A percentile compares a stretch with the other conserved stretches of the same genome.
These are phyloP conservation scores for Sutorius eximius DNA, from an alignment of 1,284 basidiomycete species.

Conservation along the genomic window DNA sequence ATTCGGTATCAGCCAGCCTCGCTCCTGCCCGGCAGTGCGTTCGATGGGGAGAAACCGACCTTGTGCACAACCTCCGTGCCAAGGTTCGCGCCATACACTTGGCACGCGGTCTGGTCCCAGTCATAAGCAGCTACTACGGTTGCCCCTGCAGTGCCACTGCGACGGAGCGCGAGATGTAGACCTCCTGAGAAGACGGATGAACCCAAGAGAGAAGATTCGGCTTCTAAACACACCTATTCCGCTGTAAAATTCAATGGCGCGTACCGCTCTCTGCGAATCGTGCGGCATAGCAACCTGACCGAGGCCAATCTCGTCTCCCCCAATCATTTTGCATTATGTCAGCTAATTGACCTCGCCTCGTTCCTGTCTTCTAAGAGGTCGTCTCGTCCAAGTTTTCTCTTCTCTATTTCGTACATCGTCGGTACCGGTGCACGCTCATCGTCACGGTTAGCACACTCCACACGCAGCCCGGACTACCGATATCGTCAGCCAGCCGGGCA, in stretches of 20 bases:
- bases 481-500: not conserved
- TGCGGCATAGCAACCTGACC: not conserved
- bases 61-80: conserved; percentile 46
- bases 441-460: not conserved
- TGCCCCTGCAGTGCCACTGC: conserved; percentile 45
- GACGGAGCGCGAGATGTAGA: conserved; percentile 63
- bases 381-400: conserved; percentile 8
- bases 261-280: conserved; percentile 31
- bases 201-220: conserved; percentile 9
- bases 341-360: conserved; percentile 24
- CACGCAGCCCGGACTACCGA: not conserved
- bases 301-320: not conserved
- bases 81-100: conserved; percentile 63
- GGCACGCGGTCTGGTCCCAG: conserved; percentile 72
- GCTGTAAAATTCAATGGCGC: conserved; percentile 73
- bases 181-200: conserved; percentile 51
- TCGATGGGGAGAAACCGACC: conserved; percentile 37
- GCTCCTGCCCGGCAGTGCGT: not conserved
- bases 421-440: not conserved
- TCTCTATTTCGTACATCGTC: not conserved
- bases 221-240: conserved; percentile 57
- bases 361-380: conserved; percentile 2
- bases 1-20: conserved; percentile 3
- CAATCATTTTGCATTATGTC: conserved; percentile 20
- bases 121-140: conserved; percentile 63